A percentile compares a stretch with the other conserved stretches of the same genome.
Conservation (phyloP, 495 filamentous ascomycete species). For the Hypoxylon fuscum region DNA sequence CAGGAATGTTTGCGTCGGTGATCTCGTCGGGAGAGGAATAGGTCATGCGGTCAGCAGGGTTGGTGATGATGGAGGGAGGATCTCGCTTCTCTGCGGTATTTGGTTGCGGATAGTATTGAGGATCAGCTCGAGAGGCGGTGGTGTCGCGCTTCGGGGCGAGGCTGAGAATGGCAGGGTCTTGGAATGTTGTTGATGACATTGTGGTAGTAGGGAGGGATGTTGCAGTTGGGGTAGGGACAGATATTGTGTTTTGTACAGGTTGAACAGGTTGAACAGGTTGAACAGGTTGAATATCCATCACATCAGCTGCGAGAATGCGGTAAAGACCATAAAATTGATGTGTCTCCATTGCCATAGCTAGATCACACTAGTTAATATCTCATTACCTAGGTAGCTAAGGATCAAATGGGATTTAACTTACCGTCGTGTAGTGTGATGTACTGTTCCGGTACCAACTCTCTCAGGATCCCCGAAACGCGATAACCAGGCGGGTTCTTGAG, state of each 20-base stretch:
- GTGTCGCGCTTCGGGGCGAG: conserved; percentile 45
- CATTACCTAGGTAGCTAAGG: too few relatives aligned
- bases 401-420: conserved; percentile 59
- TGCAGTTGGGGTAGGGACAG: not conserved
- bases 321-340: conserved; percentile 19
- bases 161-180: conserved; percentile 65
- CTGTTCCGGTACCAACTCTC: conserved; percentile 72
- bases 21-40: conserved; percentile 41
- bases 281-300: conserved; percentile 50
- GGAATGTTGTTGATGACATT: conserved; percentile 45
- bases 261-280: conserved; percentile 58
- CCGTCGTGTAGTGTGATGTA: conserved; percentile 82
- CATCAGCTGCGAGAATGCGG: conserved; percentile 40
- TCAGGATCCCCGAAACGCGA: conserved; percentile 76
- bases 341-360: conserved; percentile 36
- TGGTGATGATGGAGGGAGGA: conserved; percentile 32
- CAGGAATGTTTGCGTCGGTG: conserved; percentile 25
- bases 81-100: conserved; percentile 51
- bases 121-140: conserved; percentile 5
- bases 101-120: conserved; percentile 38
- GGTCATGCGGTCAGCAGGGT: conserved; percentile 33
- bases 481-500: conserved; percentile 65
- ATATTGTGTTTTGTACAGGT: too few relatives aligned
- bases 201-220: conserved; percentile 1
- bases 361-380: conserved; percentile 9